Base-by-base conservation (phyloP, 2,329 filamentous ascomycete species). In the Cladorrhinum sp. region DNA sequence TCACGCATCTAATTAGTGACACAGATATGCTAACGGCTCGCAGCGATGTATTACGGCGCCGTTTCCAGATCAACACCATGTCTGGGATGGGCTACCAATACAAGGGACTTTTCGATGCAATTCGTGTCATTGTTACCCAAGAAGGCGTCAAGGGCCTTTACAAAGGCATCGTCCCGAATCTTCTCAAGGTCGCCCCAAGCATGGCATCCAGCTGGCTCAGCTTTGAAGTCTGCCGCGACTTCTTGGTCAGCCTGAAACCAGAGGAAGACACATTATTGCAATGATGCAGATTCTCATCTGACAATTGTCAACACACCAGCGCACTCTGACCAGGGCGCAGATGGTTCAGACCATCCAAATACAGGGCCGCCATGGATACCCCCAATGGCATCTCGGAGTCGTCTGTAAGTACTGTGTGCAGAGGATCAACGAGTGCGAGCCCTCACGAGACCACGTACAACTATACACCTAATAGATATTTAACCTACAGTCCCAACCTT, bases 31-130 rank as follows among this genome's bases (percentile, higher is more conserved):
- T 72, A 73, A 62, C 72, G 28, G 56, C 14, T 12, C 8, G 16
- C 63, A 95, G 91, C 73, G 93, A 96, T 73, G 94, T 99, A 2
- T 82, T 99, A 58, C 90, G 95, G 30, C 87, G 95, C 62, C 86
- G 95, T 55, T 99, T 99, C 74, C 95, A 99, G 73, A 95, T 99
- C 78, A 99, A 99, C 77, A 97, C 95, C 58, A 99, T 99, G 95
- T 92, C 90, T 53, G 95, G 95, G 56, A 94, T 99, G 87, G 95
- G 95, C 55, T 98, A 97, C 76, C 86, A 94, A 73, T 99, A 99
- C 79, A 92, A 90, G 70, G 89, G 88, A 6, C 88, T 99, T 49
- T 82, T 86, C 64, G 92, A 96, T 72, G 95, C 95, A 2, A 79
- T 99, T 65, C 84, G 80, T 56, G 86, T 90, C 55, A 99, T 99